Base-by-base conservation (phyloP, 164 flowering plant genomes). In the Nelumbo lutea region DNA sequence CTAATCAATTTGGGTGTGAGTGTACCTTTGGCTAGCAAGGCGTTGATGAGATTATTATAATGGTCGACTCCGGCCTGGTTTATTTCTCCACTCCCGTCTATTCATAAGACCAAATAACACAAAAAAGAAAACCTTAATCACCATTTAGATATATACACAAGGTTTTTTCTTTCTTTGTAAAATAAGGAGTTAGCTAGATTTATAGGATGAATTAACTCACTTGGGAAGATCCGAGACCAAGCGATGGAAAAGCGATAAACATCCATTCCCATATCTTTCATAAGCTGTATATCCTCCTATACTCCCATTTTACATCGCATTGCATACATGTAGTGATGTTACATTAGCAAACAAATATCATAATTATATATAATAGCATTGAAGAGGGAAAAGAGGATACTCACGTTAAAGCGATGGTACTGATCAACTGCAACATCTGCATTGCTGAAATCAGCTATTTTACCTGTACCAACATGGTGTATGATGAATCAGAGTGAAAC, bases 41-140 rank as follows among this genome's bases (percentile, higher is more conserved):
- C 90, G 73, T 93, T 75, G 71, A 93, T 93, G 66, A 93, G 72
- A 42, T 78, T 83, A 64, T 93, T 90, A 80, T 93, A 93, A 65
- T 93, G 89, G 77, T 88, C 94, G 50, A 93, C 79, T 48, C 97
- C 98, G 14, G 93, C 93, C 59, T 88, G 87, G 80, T 90, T 93
- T 63, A 93, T 82, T 68, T 76, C 67, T 1, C 98, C 98, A 60
- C 74, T 83, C 70, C 98, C 98, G 83, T 93, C 98, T 93, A 38
- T 44, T 14, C 47, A 27, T 27, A 27, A 27, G 27, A 27, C 27
- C 27, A 27, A 27, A 27, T 27, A 27, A 27, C 27, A 27, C 27
- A 27, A 27, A 46, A 15, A 11, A 9, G 50, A 27, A 62, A 42
- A 9, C 3, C 27, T 27, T 27, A 27, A 27, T 27, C 27, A 27